These are phyloP conservation scores for Candida tunisiensis DNA, from an alignment of 1,139 yeast species.

Conservation along the genomic window DNA sequence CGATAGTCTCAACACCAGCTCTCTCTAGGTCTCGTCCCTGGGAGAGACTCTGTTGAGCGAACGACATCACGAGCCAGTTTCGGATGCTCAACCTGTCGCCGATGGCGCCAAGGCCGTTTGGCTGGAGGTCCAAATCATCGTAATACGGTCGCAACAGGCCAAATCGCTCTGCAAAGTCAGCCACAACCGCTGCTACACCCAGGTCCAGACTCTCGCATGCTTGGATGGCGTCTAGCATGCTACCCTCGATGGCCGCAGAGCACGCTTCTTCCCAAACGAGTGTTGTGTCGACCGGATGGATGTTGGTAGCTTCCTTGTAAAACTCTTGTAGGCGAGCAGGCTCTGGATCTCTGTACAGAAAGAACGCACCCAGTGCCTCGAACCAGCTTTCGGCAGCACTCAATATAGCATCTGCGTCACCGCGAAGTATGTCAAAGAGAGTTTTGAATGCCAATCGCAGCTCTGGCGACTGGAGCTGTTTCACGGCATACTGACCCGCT, in stretches of 20 bases:
- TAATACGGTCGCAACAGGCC: slow-evolving; percentile 37
- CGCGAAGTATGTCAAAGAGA: slow-evolving; percentile 20
- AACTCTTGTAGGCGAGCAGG: slow-evolving; percentile 27
- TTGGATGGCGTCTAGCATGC: slow-evolving; percentile 41
- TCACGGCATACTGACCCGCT: slow-evolving; percentile 4
- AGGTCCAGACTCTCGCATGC: slow-evolving; percentile 45
- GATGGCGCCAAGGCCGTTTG: background rate
- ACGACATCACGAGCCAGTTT: slow-evolving; percentile 11
- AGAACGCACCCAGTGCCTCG: slow-evolving; percentile 46
- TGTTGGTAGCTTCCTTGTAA: slow-evolving; percentile 16
- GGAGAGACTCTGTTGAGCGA: slow-evolving; percentile 10
- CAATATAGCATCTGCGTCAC: slow-evolving; percentile 35
- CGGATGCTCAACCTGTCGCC: slow-evolving; percentile 5
- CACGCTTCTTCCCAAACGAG: slow-evolving; percentile 47
- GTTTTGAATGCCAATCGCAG: slow-evolving; percentile 5
- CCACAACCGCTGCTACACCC: slow-evolving; percentile 49
- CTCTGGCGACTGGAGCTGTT: slow-evolving; percentile 4
- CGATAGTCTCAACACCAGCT: slow-evolving; percentile 10
- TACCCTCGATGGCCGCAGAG: slow-evolving; percentile 39
- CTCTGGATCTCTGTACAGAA: slow-evolving; percentile 46
- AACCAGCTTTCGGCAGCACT: slow-evolving; percentile 45
- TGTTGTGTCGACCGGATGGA: slow-evolving; percentile 23
- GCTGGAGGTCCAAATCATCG: background rate
- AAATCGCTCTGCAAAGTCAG: slow-evolving; percentile 47
- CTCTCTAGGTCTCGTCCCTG: slow-evolving; percentile 5